phyloP scores from a whole-genome alignment of 148 eudicot species.

The Diospyros lotus region DNA sequence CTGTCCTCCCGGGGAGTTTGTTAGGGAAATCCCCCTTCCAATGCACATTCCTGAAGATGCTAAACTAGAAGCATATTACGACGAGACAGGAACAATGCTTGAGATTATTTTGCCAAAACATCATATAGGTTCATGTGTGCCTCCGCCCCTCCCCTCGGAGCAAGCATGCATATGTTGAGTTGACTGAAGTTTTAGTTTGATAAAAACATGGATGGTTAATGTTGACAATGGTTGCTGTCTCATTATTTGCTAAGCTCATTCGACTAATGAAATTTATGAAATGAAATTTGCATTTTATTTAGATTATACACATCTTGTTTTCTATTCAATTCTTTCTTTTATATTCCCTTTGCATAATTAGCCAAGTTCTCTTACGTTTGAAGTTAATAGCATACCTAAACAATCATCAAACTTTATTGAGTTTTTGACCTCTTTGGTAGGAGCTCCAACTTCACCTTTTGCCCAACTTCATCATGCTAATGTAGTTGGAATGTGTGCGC shows the following conservation, averaged over 20 bases:
- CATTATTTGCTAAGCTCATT: neutral
- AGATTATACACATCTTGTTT: no score
- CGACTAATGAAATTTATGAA: neutral
- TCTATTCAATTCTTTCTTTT: no score
- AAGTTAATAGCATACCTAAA: no score
- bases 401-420: no score
- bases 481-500: no score
- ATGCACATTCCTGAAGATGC: slow-evolving; percentile 23
- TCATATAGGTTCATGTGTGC: slow-evolving; percentile 23
- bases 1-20: slow-evolving; percentile 22
- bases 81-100: slow-evolving; percentile 23
- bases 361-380: no score
- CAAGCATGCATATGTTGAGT: slow-evolving; percentile 26
- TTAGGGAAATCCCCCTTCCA: slow-evolving; percentile 19
- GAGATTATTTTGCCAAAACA: slow-evolving; percentile 26
- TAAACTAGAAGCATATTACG: slow-evolving; percentile 22
- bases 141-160: slow-evolving; percentile 28
- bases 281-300: neutral
- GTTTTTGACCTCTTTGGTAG: no score
- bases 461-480: no score
- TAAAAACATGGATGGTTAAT: slow-evolving; percentile 3
- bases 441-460: no score
- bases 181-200: slow-evolving; percentile 22
- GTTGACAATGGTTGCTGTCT: neutral
- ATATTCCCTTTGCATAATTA: no score